These are phyloP conservation scores for Tolypocladium amazonense DNA, from an alignment of 2,329 filamentous ascomycete species.

Conservation along the genomic window DNA sequence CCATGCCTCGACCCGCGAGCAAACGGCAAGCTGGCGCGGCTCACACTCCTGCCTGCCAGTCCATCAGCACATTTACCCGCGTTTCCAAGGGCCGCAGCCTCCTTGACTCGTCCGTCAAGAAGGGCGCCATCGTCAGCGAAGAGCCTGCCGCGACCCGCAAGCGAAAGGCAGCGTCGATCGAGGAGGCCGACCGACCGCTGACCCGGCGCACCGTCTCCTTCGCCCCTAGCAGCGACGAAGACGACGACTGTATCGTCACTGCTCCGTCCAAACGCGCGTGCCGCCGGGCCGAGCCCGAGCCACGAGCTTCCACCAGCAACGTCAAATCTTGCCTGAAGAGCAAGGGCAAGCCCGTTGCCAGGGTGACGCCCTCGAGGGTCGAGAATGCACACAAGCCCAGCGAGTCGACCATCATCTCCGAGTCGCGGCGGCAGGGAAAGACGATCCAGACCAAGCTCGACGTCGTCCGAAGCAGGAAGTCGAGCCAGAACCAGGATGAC, in stretches of 20 bases:
- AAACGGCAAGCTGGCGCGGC: slow-evolving; percentile 7
- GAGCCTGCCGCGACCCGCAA: slow-evolving; percentile 22
- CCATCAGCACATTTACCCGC: slow-evolving; percentile 34
- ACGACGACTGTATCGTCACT: slow-evolving; percentile 3
- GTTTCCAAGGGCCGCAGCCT: slow-evolving; percentile 31
- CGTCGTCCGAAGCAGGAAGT: slow-evolving; percentile 17
- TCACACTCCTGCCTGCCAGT: slow-evolving; percentile 6
- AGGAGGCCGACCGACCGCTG: slow-evolving; percentile 13
- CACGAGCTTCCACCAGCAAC: not conserved
- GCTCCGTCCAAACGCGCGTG: slow-evolving; percentile 16
- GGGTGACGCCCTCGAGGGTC: slow-evolving; percentile 15
- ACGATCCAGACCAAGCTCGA: slow-evolving; percentile 26
- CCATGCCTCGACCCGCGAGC: slow-evolving; percentile 7
- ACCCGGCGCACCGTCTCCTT: slow-evolving; percentile 19
- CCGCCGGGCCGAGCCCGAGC: slow-evolving; percentile 13
- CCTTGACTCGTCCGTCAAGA: slow-evolving; percentile 20
- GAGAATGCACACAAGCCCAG: slow-evolving; percentile 18
- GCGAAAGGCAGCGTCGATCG: slow-evolving; percentile 21
- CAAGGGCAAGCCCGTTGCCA: slow-evolving; percentile 22
- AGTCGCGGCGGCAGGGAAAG: slow-evolving; percentile 16
- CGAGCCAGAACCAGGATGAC: slow-evolving; percentile 10
- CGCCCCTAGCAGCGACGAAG: slow-evolving; percentile 22
- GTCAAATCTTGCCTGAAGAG: not conserved
- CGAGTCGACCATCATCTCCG: slow-evolving; percentile 19
- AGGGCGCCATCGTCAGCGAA: slow-evolving; percentile 15